phyloP scores from a whole-genome alignment of 805 yeast genomes.

The Kuraishia cidri region DNA sequence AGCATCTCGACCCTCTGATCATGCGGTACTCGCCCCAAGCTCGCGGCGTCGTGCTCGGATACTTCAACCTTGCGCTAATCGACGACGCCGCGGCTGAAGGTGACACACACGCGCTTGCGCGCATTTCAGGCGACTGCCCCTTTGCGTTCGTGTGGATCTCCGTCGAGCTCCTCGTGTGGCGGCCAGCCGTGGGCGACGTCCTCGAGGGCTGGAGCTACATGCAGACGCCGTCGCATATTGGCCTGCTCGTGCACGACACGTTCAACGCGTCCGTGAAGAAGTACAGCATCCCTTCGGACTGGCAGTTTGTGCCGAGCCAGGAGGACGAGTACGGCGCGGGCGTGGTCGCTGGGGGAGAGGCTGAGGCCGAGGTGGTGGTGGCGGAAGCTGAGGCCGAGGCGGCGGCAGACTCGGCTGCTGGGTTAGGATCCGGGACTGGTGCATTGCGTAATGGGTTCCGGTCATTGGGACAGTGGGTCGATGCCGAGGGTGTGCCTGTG shows the following conservation, averaged over 20 bases:
- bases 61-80: conserved; percentile 51
- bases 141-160: conserved; percentile 83
- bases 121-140: conserved; percentile 72
- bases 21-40: conserved; percentile 72
- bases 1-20: conserved; percentile 83
- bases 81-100: conserved; percentile 29
- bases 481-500: conserved; percentile 60
- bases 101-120: conserved; percentile 44
- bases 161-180: conserved; percentile 82
- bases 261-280: conserved; percentile 91
- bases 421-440: conserved; percentile 5
- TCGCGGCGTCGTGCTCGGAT: conserved; percentile 79
- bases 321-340: conserved; percentile 47
- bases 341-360: conserved; percentile 6
- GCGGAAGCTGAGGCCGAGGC: neutral
- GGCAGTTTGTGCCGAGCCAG: conserved; percentile 81
- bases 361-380: neutral
- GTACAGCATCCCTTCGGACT: conserved; percentile 72
- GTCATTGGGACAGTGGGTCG: conserved; percentile 84
- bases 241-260: conserved; percentile 82
- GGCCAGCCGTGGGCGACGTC: conserved; percentile 79
- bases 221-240: conserved; percentile 94
- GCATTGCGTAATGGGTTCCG: too few relatives aligned
- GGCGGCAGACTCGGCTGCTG: neutral
- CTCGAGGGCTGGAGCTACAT: conserved; percentile 84